A percentile compares a stretch with the other conserved stretches of the same genome.
These are phyloP conservation scores for Fusarium albosuccineum DNA, from an alignment of 2,329 filamentous ascomycete species.

Conservation along the genomic window DNA sequence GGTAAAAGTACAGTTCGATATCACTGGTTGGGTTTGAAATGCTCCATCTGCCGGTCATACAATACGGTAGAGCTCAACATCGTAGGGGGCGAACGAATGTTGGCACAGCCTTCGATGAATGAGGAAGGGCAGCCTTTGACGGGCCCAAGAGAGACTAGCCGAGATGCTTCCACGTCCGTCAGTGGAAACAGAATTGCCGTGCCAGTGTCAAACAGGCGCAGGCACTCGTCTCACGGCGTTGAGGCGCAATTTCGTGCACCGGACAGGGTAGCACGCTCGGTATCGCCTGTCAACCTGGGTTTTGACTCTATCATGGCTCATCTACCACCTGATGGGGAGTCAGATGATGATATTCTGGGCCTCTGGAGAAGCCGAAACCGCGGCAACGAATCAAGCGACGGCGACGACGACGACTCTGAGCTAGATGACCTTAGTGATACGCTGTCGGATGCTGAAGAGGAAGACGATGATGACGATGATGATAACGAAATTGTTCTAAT, in stretches of 20 bases:
- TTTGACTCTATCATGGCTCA: constrained; percentile 45
- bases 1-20: constrained; percentile 88
- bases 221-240: constrained; percentile 56
- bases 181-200: constrained; percentile 32
- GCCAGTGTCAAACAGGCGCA: constrained; percentile 47
- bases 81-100: constrained; percentile 57
- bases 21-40: constrained; percentile 96
- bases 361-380: constrained; percentile 66
- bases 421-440: constrained; percentile 58
- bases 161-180: constrained; percentile 25
- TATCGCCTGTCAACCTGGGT: constrained; percentile 54
- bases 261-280: constrained; percentile 60
- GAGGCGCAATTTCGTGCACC: constrained; percentile 51
- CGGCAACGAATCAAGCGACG: constrained; percentile 62
- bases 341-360: constrained; percentile 68
- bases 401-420: constrained; percentile 63
- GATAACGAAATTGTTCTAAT: constrained; percentile 64
- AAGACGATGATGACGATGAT: constrained; percentile 65
- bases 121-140: constrained; percentile 38
- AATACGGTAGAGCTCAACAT: constrained; percentile 77
- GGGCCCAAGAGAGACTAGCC: constrained; percentile 17
- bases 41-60: constrained; percentile 77
- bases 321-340: constrained; percentile 57
- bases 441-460: constrained; percentile 57
- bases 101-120: constrained; percentile 44